Conservation (phyloP, 2,329 filamentous ascomycete genomes). For the Pseudopyrenochaeta lycopersici region DNA sequence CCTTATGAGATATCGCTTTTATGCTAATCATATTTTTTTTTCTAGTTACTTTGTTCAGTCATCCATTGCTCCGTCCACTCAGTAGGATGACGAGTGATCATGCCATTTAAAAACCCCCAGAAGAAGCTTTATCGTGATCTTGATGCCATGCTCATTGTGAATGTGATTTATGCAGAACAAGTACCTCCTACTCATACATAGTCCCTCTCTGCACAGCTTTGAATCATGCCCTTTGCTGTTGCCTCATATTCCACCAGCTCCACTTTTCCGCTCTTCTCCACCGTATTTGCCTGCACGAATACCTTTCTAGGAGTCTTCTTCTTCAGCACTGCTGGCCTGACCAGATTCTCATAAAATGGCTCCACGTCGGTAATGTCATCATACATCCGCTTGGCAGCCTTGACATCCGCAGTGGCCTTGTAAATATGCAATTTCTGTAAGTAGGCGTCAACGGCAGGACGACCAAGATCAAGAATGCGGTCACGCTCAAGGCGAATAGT, state of each 20-base stretch:
- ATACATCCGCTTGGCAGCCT: slow-evolving; percentile 81
- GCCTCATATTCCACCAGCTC: slow-evolving; percentile 89
- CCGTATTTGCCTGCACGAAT: slow-evolving; percentile 93
- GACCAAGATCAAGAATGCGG: slow-evolving; percentile 85
- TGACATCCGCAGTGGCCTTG: slow-evolving; percentile 87
- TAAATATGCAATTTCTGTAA: slow-evolving; percentile 92
- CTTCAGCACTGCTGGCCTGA: slow-evolving; percentile 77
- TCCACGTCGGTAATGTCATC: slow-evolving; percentile 84
- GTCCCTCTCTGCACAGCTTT: slow-evolving; percentile 48
- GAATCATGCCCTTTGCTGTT: slow-evolving; percentile 74
- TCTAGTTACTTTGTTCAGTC: no score
- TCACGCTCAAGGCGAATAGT: slow-evolving; percentile 83
- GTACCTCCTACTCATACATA: slow-evolving; percentile 34
- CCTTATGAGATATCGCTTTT: no score
- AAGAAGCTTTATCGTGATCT: no score
- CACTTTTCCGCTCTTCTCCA: slow-evolving; percentile 60
- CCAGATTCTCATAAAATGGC: slow-evolving; percentile 83
- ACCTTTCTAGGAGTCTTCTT: slow-evolving; percentile 88
- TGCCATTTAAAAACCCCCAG: no score
- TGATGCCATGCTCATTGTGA: no score
- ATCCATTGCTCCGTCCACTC: no score
- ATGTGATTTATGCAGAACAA: no score
- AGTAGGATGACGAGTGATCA: no score
- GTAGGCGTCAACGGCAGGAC: slow-evolving; percentile 84
- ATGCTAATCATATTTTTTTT: no score